Evolutionary conservation across 768 basidiomycete species (phyloP).

Genomic region (Russula vinacea): DNA sequence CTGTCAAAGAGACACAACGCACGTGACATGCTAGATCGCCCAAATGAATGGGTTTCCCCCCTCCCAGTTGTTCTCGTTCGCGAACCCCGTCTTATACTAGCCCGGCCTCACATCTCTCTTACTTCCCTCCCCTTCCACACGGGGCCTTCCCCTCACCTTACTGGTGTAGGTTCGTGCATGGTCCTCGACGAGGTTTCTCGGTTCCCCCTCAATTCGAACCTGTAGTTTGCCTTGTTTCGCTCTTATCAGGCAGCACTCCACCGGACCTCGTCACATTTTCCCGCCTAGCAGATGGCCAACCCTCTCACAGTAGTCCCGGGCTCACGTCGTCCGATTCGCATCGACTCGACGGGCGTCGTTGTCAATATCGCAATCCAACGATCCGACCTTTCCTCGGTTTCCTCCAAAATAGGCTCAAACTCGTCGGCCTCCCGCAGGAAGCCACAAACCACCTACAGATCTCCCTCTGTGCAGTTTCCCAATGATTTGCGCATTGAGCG

Average conservation of each 20-base stretch:
- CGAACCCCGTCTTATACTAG: neutral
- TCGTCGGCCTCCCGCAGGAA: slow-evolving; percentile 26
- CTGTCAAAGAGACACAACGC: neutral
- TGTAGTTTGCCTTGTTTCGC: neutral
- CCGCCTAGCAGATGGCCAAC: slow-evolving; percentile 20
- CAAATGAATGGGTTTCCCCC: slow-evolving; percentile 3
- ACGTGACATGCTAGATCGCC: slow-evolving; percentile 22
- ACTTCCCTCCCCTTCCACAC: slow-evolving; percentile 7
- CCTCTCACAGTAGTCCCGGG: slow-evolving; percentile 27
- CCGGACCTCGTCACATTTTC: neutral
- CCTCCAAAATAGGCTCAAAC: slow-evolving; percentile 22
- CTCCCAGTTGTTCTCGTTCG: neutral
- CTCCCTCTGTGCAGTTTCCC: slow-evolving; percentile 27
- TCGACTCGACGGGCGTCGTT: slow-evolving; percentile 26
- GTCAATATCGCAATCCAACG: slow-evolving; percentile 24
- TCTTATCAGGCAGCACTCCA: neutral
- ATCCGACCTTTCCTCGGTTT: slow-evolving; percentile 13
- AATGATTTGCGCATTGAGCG: slow-evolving; percentile 28
- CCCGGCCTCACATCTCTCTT: neutral
- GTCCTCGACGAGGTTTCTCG: slow-evolving; percentile 2
- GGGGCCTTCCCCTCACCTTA: slow-evolving; percentile 5
- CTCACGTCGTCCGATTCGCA: slow-evolving; percentile 30
- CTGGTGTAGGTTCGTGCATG: neutral
- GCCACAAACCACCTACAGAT: slow-evolving; percentile 29
- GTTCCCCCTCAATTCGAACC: slow-evolving; percentile 1